phyloP scores from a whole-genome alignment of 2,329 filamentous ascomycete species.

The Thelonectria olida region DNA sequence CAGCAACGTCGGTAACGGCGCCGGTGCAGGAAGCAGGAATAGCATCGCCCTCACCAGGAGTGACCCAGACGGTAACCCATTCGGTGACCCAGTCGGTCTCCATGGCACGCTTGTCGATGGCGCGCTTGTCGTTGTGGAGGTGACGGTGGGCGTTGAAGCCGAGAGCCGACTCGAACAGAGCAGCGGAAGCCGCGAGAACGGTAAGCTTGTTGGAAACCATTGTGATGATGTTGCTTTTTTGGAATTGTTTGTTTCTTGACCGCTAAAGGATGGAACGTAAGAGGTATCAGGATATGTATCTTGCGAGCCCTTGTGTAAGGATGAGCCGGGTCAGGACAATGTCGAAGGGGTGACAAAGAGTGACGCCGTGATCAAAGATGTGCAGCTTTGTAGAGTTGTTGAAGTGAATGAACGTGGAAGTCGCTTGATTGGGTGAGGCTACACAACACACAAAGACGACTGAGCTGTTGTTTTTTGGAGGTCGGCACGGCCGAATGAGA shows the following conservation, averaged over 20 bases:
- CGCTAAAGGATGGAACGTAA: background rate
- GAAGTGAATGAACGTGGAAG: constrained; percentile 25
- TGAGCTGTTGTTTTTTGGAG: constrained; percentile 16
- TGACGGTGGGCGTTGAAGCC: constrained; percentile 55
- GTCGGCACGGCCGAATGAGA: constrained; percentile 49
- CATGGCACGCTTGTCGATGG: constrained; percentile 42
- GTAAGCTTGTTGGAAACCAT: constrained; percentile 57
- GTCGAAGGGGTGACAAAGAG: constrained; percentile 4
- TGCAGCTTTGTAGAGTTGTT: constrained; percentile 9
- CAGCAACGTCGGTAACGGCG: constrained; percentile 20
- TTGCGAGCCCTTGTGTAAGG: background rate
- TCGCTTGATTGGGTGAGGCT: constrained; percentile 22
- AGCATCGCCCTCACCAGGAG: constrained; percentile 40
- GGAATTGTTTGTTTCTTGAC: constrained; percentile 7
- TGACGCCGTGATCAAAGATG: constrained; percentile 22
- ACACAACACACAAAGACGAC: constrained; percentile 29
- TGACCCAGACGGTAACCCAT: constrained; percentile 50
- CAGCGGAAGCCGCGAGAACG: constrained; percentile 52
- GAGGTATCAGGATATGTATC: background rate
- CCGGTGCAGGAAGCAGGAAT: constrained; percentile 33
- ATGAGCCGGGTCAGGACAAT: constrained; percentile 2
- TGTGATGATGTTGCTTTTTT: constrained; percentile 28
- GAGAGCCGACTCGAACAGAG: constrained; percentile 54
- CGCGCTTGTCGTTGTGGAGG: constrained; percentile 49
- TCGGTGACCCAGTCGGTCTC: constrained; percentile 54